Base-by-base conservation (phyloP, 2,329 filamentous ascomycete genomes). In the Byssochlamys sp. region DNA sequence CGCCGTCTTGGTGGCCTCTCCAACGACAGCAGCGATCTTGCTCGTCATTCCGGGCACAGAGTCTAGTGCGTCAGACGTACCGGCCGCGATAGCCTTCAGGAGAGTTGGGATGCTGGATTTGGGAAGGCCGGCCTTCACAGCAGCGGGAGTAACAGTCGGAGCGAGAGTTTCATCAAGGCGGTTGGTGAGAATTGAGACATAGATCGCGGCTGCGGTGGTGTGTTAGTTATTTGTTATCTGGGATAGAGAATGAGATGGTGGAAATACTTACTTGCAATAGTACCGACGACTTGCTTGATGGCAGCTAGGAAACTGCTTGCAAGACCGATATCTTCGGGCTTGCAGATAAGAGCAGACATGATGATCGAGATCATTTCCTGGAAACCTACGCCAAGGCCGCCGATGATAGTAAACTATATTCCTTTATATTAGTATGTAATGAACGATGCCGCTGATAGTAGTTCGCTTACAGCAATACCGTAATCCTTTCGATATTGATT, bases 101-200 rank as follows among this genome's bases (percentile, higher is more conserved):
- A 78, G 67, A 1, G 64, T 60, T 5, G 67, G 54, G 9, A 77
- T 55, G 1, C 66, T 71, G 3, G 66, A 59, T 2, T 61, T 49
- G 2, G 74, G 72, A 1, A 78, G 67, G 6, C 75, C 74, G 6
- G 73, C 71, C 0, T 60, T 61, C 0, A 66, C 65, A 7, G 72
- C 73, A 1, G 72, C 74, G 0, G 71, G 63, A 0, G 62, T 61
- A 10, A 78, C 74, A 53, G 26, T 35, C 1, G 39, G 39, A 19
- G 52, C 24, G 19, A 57, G 45, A 7, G 53, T 35, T 4, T 33
- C 4, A 29, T 55, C 66, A 4, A 61, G 31, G 11, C 59, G 59
- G 29, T 58, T 60, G 24, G 60, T 55, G 29, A 66, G 58, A 49
- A 69, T 65, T 14, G 63, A 58, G 51, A 64, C 56, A 54, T 66